Percentiles rank a stretch among this genome's conserved stretches.
Evolutionary conservation across 1,284 basidiomycete species (phyloP).

Genomic region (Bondarzewia mesenterica): DNA sequence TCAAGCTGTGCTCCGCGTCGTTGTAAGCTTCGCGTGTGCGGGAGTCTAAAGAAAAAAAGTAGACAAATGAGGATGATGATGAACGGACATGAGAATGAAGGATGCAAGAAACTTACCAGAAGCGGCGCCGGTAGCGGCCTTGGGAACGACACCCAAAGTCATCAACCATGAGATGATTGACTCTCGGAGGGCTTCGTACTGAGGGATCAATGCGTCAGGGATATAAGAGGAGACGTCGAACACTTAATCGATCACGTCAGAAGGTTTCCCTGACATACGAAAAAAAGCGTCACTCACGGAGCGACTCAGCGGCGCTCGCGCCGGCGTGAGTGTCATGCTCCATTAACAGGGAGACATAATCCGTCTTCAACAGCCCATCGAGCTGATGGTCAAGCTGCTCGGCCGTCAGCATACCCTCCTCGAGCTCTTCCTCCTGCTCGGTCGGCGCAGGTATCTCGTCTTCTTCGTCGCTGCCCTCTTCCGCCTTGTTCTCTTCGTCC

Average conservation of each 20-base stretch:
- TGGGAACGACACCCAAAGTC: slow-evolving; percentile 54
- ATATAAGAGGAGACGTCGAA: slow-evolving; percentile 81
- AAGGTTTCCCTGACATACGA: too few relatives aligned
- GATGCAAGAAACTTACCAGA: slow-evolving; percentile 34
- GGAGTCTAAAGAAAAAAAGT: slow-evolving; percentile 37
- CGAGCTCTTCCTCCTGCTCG: slow-evolving; percentile 33
- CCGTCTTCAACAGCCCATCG: slow-evolving; percentile 57
- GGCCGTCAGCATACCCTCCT: slow-evolving; percentile 46
- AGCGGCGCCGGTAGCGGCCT: slow-evolving; percentile 26
- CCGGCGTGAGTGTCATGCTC: slow-evolving; percentile 65
- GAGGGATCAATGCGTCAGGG: slow-evolving; percentile 74
- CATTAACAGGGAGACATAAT: slow-evolving; percentile 68
- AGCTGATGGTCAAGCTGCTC: slow-evolving; percentile 54
- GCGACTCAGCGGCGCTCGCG: slow-evolving; percentile 28
- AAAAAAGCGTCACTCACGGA: too few relatives aligned
- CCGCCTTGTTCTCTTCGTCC: slow-evolving; percentile 24
- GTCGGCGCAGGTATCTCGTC: slow-evolving; percentile 16
- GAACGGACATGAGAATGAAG: too few relatives aligned
- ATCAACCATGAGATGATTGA: slow-evolving; percentile 58
- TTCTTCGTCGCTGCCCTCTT: slow-evolving; percentile 21
- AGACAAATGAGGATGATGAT: too few relatives aligned
- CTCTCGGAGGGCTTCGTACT: slow-evolving; percentile 68
- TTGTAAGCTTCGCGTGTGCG: slow-evolving; percentile 59
- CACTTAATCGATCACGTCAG: slow-evolving; percentile 39
- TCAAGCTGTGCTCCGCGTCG: slow-evolving; percentile 50